Evolutionary conservation across 78 protist species (phyloP).

Genomic region (Diacronema lutheri): DNA sequence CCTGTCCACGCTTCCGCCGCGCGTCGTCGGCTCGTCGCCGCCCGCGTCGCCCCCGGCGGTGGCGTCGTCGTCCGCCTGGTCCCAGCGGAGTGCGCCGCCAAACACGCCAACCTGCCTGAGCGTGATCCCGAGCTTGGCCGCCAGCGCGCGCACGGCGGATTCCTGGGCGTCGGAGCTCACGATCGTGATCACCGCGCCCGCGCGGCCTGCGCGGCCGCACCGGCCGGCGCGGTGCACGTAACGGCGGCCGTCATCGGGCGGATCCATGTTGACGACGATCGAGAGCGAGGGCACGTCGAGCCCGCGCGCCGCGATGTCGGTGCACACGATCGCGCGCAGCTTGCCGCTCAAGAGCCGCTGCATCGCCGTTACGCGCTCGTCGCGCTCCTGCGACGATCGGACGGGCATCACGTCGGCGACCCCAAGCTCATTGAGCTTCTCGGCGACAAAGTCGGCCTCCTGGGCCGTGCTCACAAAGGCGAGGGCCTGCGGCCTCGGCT

Average conservation of each 20-base stretch:
- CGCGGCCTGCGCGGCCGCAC: too few relatives aligned
- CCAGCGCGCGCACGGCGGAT: too few relatives aligned
- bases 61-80: too few relatives aligned
- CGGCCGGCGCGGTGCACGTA: conserved; percentile 26
- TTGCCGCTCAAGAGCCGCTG: not conserved
- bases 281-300: conserved; percentile 1
- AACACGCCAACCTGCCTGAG: too few relatives aligned
- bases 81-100: too few relatives aligned
- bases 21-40: too few relatives aligned
- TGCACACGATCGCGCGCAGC: not conserved
- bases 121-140: too few relatives aligned
- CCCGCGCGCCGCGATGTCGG: conserved; percentile 1
- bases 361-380: not conserved
- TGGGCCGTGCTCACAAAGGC: conserved; percentile 4
- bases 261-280: not conserved
- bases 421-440: not conserved
- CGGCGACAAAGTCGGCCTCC: not conserved
- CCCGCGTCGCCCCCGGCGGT: too few relatives aligned
- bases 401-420: not conserved
- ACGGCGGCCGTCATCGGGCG: not conserved
- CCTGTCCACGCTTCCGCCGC: too few relatives aligned
- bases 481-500: not conserved
- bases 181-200: too few relatives aligned
- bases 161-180: too few relatives aligned
- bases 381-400: not conserved